Evolutionary conservation across 192 early-diverging fungal genomes (phyloP), one percentile per base, ranked within the genome.

Genomic region (Podila epigama): DNA sequence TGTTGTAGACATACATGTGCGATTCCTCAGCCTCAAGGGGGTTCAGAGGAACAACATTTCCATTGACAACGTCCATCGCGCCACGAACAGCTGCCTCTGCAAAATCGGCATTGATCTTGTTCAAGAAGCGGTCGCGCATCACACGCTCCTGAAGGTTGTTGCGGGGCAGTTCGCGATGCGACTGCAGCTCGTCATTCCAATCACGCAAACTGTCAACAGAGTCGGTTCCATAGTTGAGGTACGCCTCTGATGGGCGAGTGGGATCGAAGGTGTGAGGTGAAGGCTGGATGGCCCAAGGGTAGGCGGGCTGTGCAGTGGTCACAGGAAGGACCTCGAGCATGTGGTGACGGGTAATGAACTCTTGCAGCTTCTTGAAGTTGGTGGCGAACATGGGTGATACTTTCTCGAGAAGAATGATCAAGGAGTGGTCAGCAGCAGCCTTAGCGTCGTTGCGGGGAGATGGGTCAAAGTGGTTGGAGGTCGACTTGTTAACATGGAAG

Each of bases 141-240:
- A 98, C 92, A 9, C 91, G 88, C 69, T 99, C 96, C 60, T 91
- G 92, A 9, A 93, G 79, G 48, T 86, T 91, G 37, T 53, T 58
- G 18, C 88, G 83, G 4, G 96, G 95, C 63, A 98, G 85, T 64
- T 96, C 94, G 35, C 93, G 89, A 35, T 93, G 91, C 15, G 89
- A 86, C 82, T 97, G 95, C 29, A 97, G 75, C 75, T 99, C 96
- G 63, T 99, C 97, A 80, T 99, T 98, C 96, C 96, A 99, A 70
- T 98, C 97, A 53, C 94, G 92, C 55, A 92, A 59, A 32, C 88
- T 83, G 31, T 88, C 89, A 5, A 92, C 86, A 33, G 86, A 82
- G 52, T 89, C 87, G 18, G 81, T 69, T 20, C 89, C 87, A 52
- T 84, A 85, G 60, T 83, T 81, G 10, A 94, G 73, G 36, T 87